phyloP scores from a whole-genome alignment of 1,284 basidiomycete genomes.

The Wolfiporia cocos region DNA sequence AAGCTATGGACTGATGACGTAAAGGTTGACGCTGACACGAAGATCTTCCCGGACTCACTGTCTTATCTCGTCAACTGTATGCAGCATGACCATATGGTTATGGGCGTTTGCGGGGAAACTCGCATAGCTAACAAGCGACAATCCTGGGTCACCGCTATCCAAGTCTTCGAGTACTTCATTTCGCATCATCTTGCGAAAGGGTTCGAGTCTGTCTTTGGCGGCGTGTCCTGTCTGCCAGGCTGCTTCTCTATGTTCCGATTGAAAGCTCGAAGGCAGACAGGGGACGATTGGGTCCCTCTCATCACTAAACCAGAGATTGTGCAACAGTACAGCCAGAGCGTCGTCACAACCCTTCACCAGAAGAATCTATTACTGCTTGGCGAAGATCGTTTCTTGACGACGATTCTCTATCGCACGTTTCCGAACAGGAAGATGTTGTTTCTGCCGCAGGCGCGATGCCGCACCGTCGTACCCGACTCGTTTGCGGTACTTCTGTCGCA shows the following conservation, averaged over 20 bases:
- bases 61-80: slow-evolving; percentile 91
- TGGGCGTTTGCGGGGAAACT: slow-evolving; percentile 99
- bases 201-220: slow-evolving; percentile 98
- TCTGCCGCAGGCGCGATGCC: slow-evolving; percentile 91
- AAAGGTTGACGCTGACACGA: slow-evolving; percentile 97
- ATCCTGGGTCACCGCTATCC: slow-evolving; percentile 97
- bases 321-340: slow-evolving; percentile 92
- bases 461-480: slow-evolving; percentile 95
- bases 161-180: slow-evolving; percentile 99
- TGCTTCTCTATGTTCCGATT: slow-evolving; percentile 99
- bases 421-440: slow-evolving; percentile 99
- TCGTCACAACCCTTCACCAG: slow-evolving; percentile 93
- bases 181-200: slow-evolving; percentile 98
- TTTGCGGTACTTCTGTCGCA: slow-evolving; percentile 94
- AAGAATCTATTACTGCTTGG: slow-evolving; percentile 96
- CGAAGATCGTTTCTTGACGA: slow-evolving; percentile 98
- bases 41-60: slow-evolving; percentile 84
- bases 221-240: slow-evolving; percentile 97
- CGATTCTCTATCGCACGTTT: slow-evolving; percentile 92
- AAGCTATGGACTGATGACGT: not conserved
- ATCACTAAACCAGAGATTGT: slow-evolving; percentile 98
- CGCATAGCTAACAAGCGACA: slow-evolving; percentile 97
- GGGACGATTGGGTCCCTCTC: slow-evolving; percentile 97
- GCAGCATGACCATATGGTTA: slow-evolving; percentile 97
- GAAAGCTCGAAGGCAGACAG: slow-evolving; percentile 83